phyloP scores from a whole-genome alignment of 2,329 filamentous ascomycete species.

The Nigrospora osmanthi region DNA sequence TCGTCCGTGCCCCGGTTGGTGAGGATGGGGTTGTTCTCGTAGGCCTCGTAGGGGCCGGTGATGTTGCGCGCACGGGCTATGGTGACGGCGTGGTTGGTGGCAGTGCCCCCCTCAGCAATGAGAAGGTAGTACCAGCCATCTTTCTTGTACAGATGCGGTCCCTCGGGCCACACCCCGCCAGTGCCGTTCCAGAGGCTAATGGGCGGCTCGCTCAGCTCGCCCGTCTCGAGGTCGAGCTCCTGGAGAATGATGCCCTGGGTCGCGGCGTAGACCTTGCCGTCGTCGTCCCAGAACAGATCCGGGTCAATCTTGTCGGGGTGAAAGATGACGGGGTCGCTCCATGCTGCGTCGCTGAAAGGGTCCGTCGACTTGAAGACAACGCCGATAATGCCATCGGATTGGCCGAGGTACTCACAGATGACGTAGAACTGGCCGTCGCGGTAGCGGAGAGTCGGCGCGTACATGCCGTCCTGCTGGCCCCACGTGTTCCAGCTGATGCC shows the following conservation, averaged over 20 bases:
- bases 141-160: constrained; percentile 29
- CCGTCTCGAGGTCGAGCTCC: constrained; percentile 4
- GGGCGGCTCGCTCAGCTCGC: constrained; percentile 2
- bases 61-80: constrained; percentile 25
- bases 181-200: constrained; percentile 21
- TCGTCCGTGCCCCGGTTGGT: constrained; percentile 20
- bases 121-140: constrained; percentile 34
- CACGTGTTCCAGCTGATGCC: constrained; percentile 15
- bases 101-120: constrained; percentile 37
- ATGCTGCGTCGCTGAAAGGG: constrained; percentile 1
- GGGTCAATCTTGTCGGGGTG: constrained; percentile 6
- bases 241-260: constrained; percentile 5
- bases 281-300: constrained; percentile 6
- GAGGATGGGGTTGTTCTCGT: constrained; percentile 28
- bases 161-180: constrained; percentile 24
- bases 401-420: constrained; percentile 11
- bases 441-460: constrained; percentile 21
- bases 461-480: constrained; percentile 17
- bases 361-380: constrained; percentile 2
- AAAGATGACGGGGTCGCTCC: constrained; percentile 19
- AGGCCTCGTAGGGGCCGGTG: constrained; percentile 27
- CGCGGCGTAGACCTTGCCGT: constrained; percentile 13
- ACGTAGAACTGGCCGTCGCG: constrained; percentile 20
- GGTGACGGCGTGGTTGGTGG: constrained; percentile 24
- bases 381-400: neutral